Percentiles rank a stretch among this genome's conserved stretches.
phyloP scores from a whole-genome alignment of 805 yeast species.

The Lachancea dasiensis region DNA sequence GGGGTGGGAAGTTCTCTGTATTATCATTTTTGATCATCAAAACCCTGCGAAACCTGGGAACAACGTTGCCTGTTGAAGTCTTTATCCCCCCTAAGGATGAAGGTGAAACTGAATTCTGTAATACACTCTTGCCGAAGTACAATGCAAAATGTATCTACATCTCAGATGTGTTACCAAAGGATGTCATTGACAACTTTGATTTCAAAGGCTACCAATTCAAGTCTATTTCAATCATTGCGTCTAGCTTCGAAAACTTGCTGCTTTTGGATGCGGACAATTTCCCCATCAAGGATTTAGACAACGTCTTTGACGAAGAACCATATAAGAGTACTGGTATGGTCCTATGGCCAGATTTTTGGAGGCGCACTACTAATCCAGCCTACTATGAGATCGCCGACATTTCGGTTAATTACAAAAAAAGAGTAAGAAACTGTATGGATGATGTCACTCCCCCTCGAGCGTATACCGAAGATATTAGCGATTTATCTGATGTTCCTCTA shows the following conservation, averaged over 20 bases:
- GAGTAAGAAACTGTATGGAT: slow-evolving; percentile 29
- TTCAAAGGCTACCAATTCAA: slow-evolving; percentile 61
- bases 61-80: slow-evolving; percentile 73
- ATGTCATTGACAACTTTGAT: slow-evolving; percentile 37
- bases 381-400: slow-evolving; percentile 49
- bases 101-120: slow-evolving; percentile 68
- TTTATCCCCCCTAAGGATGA: slow-evolving; percentile 66
- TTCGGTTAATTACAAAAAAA: slow-evolving; percentile 32
- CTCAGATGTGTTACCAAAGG: slow-evolving; percentile 44
- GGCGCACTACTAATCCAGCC: slow-evolving; percentile 58
- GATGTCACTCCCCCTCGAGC: slow-evolving; percentile 16
- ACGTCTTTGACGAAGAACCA: slow-evolving; percentile 40
- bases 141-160: slow-evolving; percentile 58
- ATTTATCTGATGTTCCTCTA: slow-evolving; percentile 34
- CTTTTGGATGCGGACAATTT: slow-evolving; percentile 72
- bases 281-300: slow-evolving; percentile 44
- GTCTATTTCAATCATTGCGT: slow-evolving; percentile 63
- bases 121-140: slow-evolving; percentile 52
- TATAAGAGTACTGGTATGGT: slow-evolving; percentile 47
- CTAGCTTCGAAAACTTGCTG: slow-evolving; percentile 69
- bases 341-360: slow-evolving; percentile 77
- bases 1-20: slow-evolving; percentile 71
- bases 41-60: slow-evolving; percentile 56
- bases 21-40: slow-evolving; percentile 49
- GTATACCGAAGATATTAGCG: slow-evolving; percentile 9